phyloP scores from a whole-genome alignment of 441 rosid species.

The Biscutella laevigata region DNA sequence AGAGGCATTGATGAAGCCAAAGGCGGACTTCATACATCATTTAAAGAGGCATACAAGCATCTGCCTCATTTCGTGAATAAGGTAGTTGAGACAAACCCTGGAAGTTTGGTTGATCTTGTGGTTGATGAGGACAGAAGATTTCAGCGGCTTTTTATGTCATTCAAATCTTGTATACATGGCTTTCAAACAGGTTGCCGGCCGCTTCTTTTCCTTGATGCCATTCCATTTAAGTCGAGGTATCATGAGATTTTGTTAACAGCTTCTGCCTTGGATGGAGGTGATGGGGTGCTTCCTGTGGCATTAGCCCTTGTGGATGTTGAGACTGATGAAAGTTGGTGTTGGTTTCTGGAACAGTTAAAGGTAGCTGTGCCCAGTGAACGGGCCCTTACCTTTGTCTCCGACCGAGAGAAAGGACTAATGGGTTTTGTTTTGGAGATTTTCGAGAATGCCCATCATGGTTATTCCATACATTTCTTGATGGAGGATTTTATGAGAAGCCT shows the following conservation, averaged over 20 bases:
- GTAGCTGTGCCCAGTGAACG: constrained; percentile 41
- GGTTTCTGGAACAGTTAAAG: constrained; percentile 74
- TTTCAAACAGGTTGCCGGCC: constrained; percentile 78
- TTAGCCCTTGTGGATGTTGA: constrained; percentile 70
- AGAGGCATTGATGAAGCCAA: constrained; percentile 87
- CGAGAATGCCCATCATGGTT: constrained; percentile 61
- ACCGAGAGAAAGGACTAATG: constrained; percentile 60
- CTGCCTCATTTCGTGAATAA: constrained; percentile 66
- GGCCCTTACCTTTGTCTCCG: constrained; percentile 67
- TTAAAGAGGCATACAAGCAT: constrained; percentile 61
- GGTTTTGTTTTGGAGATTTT: constrained; percentile 54
- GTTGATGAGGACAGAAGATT: constrained; percentile 55
- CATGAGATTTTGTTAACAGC: constrained; percentile 76
- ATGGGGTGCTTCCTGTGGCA: constrained; percentile 67
- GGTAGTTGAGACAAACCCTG: constrained; percentile 61
- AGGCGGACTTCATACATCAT: constrained; percentile 74
- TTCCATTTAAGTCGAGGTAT: constrained; percentile 60
- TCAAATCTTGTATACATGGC: constrained; percentile 56
- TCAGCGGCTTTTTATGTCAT: constrained; percentile 62
- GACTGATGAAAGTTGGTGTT: constrained; percentile 60
- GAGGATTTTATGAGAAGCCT: constrained; percentile 66
- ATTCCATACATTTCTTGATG: constrained; percentile 63
- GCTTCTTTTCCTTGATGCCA: constrained; percentile 75
- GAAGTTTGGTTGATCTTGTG: constrained; percentile 50
- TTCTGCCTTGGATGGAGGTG: constrained; percentile 80